Evolutionary conservation across 768 basidiomycete genomes (phyloP).

Genomic region (Boletus speciosus): DNA sequence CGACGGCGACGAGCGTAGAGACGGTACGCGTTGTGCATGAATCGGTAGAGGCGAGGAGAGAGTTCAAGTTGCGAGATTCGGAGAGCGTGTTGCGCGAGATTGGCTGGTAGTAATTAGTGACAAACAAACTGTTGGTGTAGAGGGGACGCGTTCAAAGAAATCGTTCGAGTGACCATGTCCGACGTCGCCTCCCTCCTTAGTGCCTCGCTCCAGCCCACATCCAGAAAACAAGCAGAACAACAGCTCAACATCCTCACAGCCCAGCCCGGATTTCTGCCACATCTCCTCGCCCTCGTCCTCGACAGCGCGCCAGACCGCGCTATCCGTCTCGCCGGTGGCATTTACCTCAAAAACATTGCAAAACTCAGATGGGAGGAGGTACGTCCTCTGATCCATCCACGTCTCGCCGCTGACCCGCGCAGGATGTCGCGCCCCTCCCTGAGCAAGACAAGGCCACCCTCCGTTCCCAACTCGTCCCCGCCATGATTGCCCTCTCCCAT

Average conservation of each 20-base stretch:
- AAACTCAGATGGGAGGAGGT: conserved; percentile 90
- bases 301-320: conserved; percentile 60
- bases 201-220: conserved; percentile 64
- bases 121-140: conserved; percentile 6
- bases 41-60: background rate
- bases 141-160: background rate
- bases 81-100: conserved; percentile 19
- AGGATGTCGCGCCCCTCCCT: conserved; percentile 72
- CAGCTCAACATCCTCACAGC: conserved; percentile 61
- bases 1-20: too few species aligned
- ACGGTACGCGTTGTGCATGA: too few species aligned
- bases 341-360: conserved; percentile 90
- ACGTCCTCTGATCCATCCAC: conserved; percentile 16
- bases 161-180: conserved; percentile 42
- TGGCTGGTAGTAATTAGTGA: conserved; percentile 16
- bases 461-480: conserved; percentile 76
- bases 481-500: conserved; percentile 83
- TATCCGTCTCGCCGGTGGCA: conserved; percentile 77
- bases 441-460: conserved; percentile 71
- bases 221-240: conserved; percentile 79
- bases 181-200: conserved; percentile 68
- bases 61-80: conserved; percentile 19
- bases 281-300: conserved; percentile 77
- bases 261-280: conserved; percentile 75
- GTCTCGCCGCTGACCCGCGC: conserved; percentile 1